phyloP scores from a whole-genome alignment of 352 stramenopile species.

The Blastocystis sp. region DNA sequence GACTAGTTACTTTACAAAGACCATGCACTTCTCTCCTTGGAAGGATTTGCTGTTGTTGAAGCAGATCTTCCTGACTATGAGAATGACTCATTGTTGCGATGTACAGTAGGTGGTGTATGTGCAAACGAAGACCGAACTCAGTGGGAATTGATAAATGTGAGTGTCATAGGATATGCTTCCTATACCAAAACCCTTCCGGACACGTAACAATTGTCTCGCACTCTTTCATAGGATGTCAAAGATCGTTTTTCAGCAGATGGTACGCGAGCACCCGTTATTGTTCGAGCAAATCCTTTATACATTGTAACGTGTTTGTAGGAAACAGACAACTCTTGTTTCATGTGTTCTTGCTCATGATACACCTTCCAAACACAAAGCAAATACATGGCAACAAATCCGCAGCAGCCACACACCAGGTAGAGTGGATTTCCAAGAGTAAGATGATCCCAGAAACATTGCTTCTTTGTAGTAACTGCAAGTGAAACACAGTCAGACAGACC shows the following conservation, averaged over 20 bases:
- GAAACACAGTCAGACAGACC: not conserved
- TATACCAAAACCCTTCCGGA: slow-evolving; percentile 18
- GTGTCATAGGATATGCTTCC: not conserved
- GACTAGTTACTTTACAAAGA: slow-evolving; percentile 23
- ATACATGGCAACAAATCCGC: not conserved
- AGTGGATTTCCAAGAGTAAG: not conserved
- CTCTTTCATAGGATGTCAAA: slow-evolving; percentile 5
- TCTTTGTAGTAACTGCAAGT: not conserved
- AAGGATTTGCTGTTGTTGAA: slow-evolving; percentile 5
- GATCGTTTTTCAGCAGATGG: slow-evolving; percentile 60
- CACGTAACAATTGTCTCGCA: not conserved
- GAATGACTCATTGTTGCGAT: slow-evolving; percentile 4
- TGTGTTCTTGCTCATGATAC: not conserved
- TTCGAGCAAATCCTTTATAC: not conserved
- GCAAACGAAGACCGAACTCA: not conserved
- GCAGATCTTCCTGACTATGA: not conserved
- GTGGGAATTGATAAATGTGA: not conserved
- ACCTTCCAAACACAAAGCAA: not conserved
- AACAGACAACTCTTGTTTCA: slow-evolving; percentile 43
- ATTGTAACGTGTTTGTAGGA: not conserved
- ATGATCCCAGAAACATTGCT: not conserved
- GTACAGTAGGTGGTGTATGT: not conserved
- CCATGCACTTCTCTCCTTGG: not conserved
- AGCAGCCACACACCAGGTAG: not conserved
- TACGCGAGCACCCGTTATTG: not conserved